phyloP scores from a whole-genome alignment of 371 early-diverging fungal genomes.

The Dichotomocladium elegans region DNA sequence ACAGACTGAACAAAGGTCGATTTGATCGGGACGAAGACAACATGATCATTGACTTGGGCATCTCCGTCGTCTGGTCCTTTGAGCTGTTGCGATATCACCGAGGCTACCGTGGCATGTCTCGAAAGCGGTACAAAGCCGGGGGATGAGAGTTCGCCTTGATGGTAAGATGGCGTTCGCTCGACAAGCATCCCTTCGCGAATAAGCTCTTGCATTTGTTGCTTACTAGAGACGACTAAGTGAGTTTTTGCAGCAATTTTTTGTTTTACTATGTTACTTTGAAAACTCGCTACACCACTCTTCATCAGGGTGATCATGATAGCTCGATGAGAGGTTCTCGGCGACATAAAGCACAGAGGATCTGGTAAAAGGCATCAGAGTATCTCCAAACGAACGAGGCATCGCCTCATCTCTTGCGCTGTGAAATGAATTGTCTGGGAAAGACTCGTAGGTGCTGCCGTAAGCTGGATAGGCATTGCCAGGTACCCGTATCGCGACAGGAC shows the following conservation, averaged over 20 bases:
- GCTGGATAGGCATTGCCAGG: conserved; percentile 3
- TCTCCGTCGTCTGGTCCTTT: not conserved
- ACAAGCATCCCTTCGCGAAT: not conserved
- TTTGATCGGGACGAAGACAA: too few relatives aligned
- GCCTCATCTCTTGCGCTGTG: not conserved
- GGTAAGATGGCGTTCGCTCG: not conserved
- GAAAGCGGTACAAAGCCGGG: conserved; percentile 5
- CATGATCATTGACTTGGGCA: too few relatives aligned
- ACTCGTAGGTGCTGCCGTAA: not conserved
- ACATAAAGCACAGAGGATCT: conserved; percentile 11
- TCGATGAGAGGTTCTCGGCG: conserved; percentile 9
- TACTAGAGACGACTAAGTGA: not conserved
- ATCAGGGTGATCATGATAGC: not conserved
- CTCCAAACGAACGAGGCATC: not conserved
- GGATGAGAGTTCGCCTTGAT: not conserved
- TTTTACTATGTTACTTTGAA: too few relatives aligned
- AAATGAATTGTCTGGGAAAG: not conserved
- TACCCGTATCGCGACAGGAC: not conserved
- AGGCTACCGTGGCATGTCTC: conserved; percentile 12
- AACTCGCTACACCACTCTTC: not conserved
- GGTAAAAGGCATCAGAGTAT: conserved; percentile 3
- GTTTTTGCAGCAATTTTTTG: too few relatives aligned
- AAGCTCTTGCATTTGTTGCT: not conserved
- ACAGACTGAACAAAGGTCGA: conserved; percentile 34
- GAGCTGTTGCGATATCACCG: conserved; percentile 13